A percentile compares a stretch with the other conserved stretches of the same genome.
phyloP scores from a whole-genome alignment of 176 grass and related monocot species.

The Tillandsia leiboldiana region DNA sequence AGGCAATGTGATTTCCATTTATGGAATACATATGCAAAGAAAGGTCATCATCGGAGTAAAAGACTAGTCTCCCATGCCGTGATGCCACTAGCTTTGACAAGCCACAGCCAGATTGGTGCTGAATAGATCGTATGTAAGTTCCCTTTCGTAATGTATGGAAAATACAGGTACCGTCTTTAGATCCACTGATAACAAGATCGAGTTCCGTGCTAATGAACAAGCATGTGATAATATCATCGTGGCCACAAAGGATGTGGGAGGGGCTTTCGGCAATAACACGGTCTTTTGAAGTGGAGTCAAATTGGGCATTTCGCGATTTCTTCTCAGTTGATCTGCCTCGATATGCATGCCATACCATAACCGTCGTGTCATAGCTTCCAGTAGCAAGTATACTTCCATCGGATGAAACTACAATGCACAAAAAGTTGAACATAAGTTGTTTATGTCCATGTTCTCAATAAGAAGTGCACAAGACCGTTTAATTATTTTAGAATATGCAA shows the following conservation, averaged over 20 bases:
- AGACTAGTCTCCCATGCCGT: slow-evolving; percentile 69
- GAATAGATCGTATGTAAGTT: slow-evolving; percentile 74
- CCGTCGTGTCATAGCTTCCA: slow-evolving; percentile 97
- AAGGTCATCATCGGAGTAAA: slow-evolving; percentile 71
- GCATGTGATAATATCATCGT: slow-evolving; percentile 96
- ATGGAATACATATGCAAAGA: slow-evolving; percentile 92
- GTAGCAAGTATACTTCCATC: slow-evolving; percentile 78
- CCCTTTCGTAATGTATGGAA: slow-evolving; percentile 81
- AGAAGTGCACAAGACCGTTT: not conserved
- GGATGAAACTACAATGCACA: slow-evolving; percentile 62
- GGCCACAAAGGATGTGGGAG: slow-evolving; percentile 90
- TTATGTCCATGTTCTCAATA: not conserved
- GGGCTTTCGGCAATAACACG: slow-evolving; percentile 72
- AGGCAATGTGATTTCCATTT: slow-evolving; percentile 79
- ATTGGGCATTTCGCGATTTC: slow-evolving; percentile 37
- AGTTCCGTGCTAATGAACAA: slow-evolving; percentile 87
- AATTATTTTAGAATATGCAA: not conserved
- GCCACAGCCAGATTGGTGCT: slow-evolving; percentile 52
- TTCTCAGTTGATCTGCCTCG: slow-evolving; percentile 60
- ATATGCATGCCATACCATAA: slow-evolving; percentile 95
- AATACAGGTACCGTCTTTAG: slow-evolving; percentile 97
- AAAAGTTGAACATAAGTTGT: not conserved
- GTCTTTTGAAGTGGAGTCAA: slow-evolving; percentile 54
- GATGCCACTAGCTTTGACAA: slow-evolving; percentile 76
- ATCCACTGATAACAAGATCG: slow-evolving; percentile 91